These are phyloP conservation scores for Fusarium drepaniforme DNA, from an alignment of 2,329 filamentous ascomycete genomes.

Conservation along the genomic window DNA sequence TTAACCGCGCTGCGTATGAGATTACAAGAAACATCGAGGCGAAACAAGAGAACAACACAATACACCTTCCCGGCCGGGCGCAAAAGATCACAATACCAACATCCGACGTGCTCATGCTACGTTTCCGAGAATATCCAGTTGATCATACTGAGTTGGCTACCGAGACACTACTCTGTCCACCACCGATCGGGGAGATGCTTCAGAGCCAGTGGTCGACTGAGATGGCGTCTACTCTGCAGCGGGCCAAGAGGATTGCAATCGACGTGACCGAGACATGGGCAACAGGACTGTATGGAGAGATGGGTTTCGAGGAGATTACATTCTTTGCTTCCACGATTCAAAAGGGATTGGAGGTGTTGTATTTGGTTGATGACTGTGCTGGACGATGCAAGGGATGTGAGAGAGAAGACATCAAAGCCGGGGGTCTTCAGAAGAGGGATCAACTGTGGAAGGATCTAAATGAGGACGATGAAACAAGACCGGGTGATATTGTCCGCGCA, in stretches of 20 bases:
- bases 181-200: slow-evolving; percentile 42
- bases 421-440: slow-evolving; percentile 31
- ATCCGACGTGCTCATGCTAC: slow-evolving; percentile 46
- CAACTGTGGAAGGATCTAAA: slow-evolving; percentile 39
- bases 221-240: slow-evolving; percentile 41
- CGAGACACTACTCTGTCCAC: slow-evolving; percentile 31
- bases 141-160: slow-evolving; percentile 17
- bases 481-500: slow-evolving; percentile 46
- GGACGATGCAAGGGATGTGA: slow-evolving; percentile 42
- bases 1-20: slow-evolving; percentile 23
- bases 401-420: slow-evolving; percentile 13
- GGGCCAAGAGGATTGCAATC: slow-evolving; percentile 43
- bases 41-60: slow-evolving; percentile 26
- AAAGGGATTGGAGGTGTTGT: slow-evolving; percentile 45
- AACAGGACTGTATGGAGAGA: slow-evolving; percentile 33
- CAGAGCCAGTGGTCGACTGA: slow-evolving; percentile 46
- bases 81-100: slow-evolving; percentile 39
- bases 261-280: slow-evolving; percentile 45
- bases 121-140: slow-evolving; percentile 36
- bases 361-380: slow-evolving; percentile 46
- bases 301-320: slow-evolving; percentile 44
- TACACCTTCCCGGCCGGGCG: slow-evolving; percentile 43
- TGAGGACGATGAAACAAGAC: slow-evolving; percentile 24
- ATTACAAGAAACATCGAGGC: not conserved
- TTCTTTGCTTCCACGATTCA: slow-evolving; percentile 48